These are phyloP conservation scores for Citrullus colocynthis DNA, from an alignment of 306 rosid species.

Conservation along the genomic window DNA sequence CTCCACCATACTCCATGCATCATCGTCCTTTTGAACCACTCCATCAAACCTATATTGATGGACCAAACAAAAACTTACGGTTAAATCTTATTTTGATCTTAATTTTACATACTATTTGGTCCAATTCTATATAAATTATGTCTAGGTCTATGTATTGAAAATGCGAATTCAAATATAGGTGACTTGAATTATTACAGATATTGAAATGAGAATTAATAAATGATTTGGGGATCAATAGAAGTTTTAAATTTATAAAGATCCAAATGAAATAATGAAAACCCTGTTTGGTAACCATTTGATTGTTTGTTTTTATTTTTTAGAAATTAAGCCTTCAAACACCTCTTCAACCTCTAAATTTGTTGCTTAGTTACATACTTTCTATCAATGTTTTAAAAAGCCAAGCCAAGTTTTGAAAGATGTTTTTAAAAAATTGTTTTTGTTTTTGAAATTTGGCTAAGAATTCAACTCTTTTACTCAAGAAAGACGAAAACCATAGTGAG, in stretches of 20 bases:
- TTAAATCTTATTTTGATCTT: not conserved
- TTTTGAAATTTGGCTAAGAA: too few species aligned
- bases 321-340: too few species aligned
- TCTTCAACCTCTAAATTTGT: too few species aligned
- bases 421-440: too few species aligned
- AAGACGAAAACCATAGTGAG: too few species aligned
- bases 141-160: not conserved
- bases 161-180: not conserved
- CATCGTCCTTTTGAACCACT: conserved; percentile 18
- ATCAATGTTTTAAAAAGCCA: too few species aligned
- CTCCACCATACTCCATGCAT: conserved; percentile 64
- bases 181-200: not conserved
- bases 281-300: too few species aligned
- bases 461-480: too few species aligned
- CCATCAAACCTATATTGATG: not conserved
- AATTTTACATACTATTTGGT: not conserved
- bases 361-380: too few species aligned
- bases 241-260: not conserved
- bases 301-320: too few species aligned
- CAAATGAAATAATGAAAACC: not conserved
- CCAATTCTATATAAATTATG: not conserved
- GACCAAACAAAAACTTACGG: too few species aligned
- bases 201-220: not conserved
- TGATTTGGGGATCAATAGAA: not conserved
- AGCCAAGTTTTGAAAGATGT: too few species aligned